A percentile compares a stretch with the other conserved stretches of the same genome.
phyloP scores from a whole-genome alignment of 2,329 filamentous ascomycete genomes.

The Calonectria ilicicola region DNA sequence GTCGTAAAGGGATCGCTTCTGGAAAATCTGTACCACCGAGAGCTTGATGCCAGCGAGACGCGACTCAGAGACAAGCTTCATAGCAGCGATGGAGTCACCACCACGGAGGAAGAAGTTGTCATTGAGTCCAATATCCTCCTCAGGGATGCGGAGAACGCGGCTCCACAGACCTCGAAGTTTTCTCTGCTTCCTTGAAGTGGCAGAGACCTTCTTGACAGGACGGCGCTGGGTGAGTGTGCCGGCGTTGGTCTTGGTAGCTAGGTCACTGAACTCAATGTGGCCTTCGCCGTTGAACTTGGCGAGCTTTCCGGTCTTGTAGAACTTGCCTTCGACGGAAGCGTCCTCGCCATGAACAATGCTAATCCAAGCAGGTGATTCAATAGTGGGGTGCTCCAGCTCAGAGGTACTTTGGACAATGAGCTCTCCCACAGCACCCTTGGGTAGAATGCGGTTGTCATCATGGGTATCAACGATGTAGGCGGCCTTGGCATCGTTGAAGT shows the following conservation, averaged over 20 bases:
- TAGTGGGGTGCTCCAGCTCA: conserved; percentile 18
- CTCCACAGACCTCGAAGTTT: conserved; percentile 62
- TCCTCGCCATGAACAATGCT: conserved; percentile 25
- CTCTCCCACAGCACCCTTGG: neutral
- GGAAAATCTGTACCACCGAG: conserved; percentile 68
- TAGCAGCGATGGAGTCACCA: conserved; percentile 70
- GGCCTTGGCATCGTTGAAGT: neutral
- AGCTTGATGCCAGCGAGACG: conserved; percentile 60
- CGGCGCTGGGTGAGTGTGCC: conserved; percentile 19
- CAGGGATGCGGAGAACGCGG: conserved; percentile 53
- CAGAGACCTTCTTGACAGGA: conserved; percentile 48
- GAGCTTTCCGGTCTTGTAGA: conserved; percentile 56
- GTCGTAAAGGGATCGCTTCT: conserved; percentile 54
- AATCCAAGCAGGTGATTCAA: conserved; percentile 47
- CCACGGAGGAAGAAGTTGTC: conserved; percentile 72
- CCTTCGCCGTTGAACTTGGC: conserved; percentile 52
- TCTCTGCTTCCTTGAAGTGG: conserved; percentile 49
- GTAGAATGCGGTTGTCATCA: neutral
- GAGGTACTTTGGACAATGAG: neutral
- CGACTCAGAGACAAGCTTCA: conserved; percentile 70
- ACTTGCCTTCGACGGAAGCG: conserved; percentile 26
- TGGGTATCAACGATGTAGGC: neutral
- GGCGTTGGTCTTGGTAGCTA: conserved; percentile 18
- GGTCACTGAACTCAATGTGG: conserved; percentile 46
- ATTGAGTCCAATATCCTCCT: conserved; percentile 62